phyloP scores from a whole-genome alignment of 2,329 filamentous ascomycete species.

The Rutstroemia sp. region DNA sequence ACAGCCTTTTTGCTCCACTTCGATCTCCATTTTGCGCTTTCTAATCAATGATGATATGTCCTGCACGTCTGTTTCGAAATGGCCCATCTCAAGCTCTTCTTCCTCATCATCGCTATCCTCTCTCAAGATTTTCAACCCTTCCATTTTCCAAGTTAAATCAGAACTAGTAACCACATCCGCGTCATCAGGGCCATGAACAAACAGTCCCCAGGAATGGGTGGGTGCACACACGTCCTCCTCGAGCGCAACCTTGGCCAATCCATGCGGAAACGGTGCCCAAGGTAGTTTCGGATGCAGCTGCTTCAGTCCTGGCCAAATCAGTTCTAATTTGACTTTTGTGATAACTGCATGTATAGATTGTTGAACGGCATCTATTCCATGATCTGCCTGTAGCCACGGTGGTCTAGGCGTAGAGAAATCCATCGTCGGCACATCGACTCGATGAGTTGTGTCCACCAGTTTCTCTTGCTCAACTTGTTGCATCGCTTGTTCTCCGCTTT shows the following conservation, averaged over 20 bases:
- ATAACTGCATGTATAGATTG: slow-evolving; percentile 28
- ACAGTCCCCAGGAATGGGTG: slow-evolving; percentile 30
- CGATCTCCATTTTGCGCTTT: slow-evolving; percentile 32
- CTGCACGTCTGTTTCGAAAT: slow-evolving; percentile 16
- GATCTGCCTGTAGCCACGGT: slow-evolving; percentile 38
- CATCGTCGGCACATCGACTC: slow-evolving; percentile 41
- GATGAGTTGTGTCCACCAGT: slow-evolving; percentile 33
- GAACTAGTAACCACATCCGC: slow-evolving; percentile 32
- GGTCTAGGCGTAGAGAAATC: slow-evolving; percentile 35
- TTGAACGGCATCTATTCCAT: slow-evolving; percentile 12
- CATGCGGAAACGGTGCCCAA: slow-evolving; percentile 39
- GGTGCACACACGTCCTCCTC: slow-evolving; percentile 34
- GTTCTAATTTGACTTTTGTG: slow-evolving; percentile 22
- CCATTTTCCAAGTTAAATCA: slow-evolving; percentile 39
- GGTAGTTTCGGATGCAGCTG: slow-evolving; percentile 34
- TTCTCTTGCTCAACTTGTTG: slow-evolving; percentile 26
- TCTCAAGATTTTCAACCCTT: slow-evolving; percentile 39
- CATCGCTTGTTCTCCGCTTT: slow-evolving; percentile 16
- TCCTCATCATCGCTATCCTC: slow-evolving; percentile 31
- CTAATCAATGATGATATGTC: slow-evolving; percentile 33
- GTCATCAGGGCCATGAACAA: slow-evolving; percentile 26
- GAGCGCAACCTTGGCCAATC: slow-evolving; percentile 29
- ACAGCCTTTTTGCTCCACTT: slow-evolving; percentile 1
- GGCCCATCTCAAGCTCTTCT: slow-evolving; percentile 29
- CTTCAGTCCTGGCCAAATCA: slow-evolving; percentile 34